Conservation (phyloP, 2,329 filamentous ascomycete species). For the Emergomyces orientalis region DNA sequence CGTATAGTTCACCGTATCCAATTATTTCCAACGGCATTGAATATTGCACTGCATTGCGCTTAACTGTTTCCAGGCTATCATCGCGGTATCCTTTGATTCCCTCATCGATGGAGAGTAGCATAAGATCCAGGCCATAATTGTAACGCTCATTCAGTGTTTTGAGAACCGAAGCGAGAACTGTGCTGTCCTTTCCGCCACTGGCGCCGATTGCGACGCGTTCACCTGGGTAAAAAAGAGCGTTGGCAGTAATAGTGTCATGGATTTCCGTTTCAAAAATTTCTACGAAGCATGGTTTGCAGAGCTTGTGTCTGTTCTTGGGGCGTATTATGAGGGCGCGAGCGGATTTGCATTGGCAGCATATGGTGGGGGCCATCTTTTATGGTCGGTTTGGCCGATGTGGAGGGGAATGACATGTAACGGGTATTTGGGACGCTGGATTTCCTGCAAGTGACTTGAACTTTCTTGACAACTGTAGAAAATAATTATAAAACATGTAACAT, state of each 20-base stretch:
- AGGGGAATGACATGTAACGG: too few species aligned
- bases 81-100: constrained; percentile 96
- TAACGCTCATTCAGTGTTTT: constrained; percentile 90
- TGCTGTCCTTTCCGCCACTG: constrained; percentile 95
- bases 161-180: constrained; percentile 84
- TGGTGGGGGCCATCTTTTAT: constrained; percentile 59
- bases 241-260: constrained; percentile 79
- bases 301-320: constrained; percentile 87
- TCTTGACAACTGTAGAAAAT: too few species aligned
- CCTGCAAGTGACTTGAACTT: too few species aligned
- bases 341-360: constrained; percentile 66
- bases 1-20: constrained; percentile 87
- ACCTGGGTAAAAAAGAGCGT: constrained; percentile 69
- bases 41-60: constrained; percentile 85
- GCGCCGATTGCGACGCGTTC: constrained; percentile 91
- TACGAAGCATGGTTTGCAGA: constrained; percentile 86
- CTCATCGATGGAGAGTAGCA: constrained; percentile 88
- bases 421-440: too few species aligned
- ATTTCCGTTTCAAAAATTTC: constrained; percentile 83
- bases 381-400: neutral
- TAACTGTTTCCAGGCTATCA: constrained; percentile 91
- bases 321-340: constrained; percentile 80
- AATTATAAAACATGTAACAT: too few species aligned
- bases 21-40: constrained; percentile 86
- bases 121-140: constrained; percentile 73